These are phyloP conservation scores for Gonium pectorale DNA, from an alignment of 139 green algal species.

Conservation along the genomic window DNA sequence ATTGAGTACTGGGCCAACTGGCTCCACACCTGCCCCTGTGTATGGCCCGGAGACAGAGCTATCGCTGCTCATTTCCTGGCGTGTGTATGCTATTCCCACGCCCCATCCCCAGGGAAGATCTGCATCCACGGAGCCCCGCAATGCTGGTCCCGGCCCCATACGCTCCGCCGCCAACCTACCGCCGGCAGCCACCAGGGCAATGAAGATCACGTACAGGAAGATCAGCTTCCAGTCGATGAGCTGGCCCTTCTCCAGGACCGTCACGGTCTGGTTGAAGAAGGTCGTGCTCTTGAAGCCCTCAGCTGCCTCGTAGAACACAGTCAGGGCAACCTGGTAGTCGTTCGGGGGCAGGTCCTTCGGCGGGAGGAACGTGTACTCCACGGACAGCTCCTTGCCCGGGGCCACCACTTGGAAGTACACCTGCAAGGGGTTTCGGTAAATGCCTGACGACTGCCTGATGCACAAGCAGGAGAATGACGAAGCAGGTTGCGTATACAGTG, in stretches of 20 bases:
- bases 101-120: no score
- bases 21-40: no score
- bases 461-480: no score
- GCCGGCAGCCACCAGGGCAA: conserved; percentile 46
- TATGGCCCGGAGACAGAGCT: no score
- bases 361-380: conserved; percentile 78
- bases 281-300: conserved; percentile 60
- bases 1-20: no score
- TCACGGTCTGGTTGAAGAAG: conserved; percentile 85
- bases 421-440: conserved; percentile 63
- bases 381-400: conserved; percentile 65
- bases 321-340: conserved; percentile 67
- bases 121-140: no score
- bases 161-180: no score
- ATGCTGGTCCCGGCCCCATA: no score
- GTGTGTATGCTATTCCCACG: no score
- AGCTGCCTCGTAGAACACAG: conserved; percentile 62
- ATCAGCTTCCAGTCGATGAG: conserved; percentile 78
- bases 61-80: no score
- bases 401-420: conserved; percentile 60
- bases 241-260: conserved; percentile 68
- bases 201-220: conserved; percentile 66
- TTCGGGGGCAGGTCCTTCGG: conserved; percentile 59
- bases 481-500: no score
- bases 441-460: no score